These are phyloP conservation scores for Chlamydomonas sp. DNA, from an alignment of 139 green algal species.

Conservation along the genomic window DNA sequence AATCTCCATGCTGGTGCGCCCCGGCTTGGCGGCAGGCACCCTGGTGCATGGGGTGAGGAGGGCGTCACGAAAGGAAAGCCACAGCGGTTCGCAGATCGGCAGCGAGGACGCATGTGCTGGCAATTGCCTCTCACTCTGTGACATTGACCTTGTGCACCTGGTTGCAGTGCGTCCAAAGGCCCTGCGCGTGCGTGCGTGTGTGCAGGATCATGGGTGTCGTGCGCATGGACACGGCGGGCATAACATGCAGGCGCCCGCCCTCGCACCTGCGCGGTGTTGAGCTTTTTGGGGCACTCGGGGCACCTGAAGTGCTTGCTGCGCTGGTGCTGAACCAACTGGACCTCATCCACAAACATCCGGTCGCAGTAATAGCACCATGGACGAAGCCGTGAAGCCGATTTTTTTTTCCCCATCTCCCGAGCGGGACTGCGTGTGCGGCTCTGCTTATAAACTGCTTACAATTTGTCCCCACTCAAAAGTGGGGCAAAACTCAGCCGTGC, in stretches of 20 bases:
- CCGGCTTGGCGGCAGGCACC: constrained; percentile 31
- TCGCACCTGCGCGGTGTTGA: constrained; percentile 54
- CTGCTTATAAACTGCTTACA: no score
- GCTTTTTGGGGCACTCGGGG: constrained; percentile 66
- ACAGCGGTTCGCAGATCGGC: constrained; percentile 1
- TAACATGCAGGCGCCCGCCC: neutral
- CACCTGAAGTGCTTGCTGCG: constrained; percentile 81
- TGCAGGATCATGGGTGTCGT: neutral
- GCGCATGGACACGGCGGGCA: neutral
- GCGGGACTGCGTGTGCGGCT: no score
- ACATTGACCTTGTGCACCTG: constrained; percentile 82
- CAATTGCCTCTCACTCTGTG: constrained; percentile 52
- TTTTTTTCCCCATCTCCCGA: constrained; percentile 16
- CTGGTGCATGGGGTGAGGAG: neutral
- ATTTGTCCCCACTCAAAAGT: no score
- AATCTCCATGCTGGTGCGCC: constrained; percentile 62
- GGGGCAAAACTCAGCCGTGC: no score
- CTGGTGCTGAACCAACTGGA: constrained; percentile 81
- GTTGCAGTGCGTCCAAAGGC: constrained; percentile 75
- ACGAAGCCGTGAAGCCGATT: neutral
- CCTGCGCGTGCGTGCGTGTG: no score
- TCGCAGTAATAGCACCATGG: constrained; percentile 71
- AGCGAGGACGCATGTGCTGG: no score
- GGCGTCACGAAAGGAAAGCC: neutral
- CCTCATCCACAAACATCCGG: constrained; percentile 74